Evolutionary conservation across 345 rosid genomes (phyloP), one percentile per base, ranked within the genome.

Genomic region (Erysimum cheiranthoides): DNA sequence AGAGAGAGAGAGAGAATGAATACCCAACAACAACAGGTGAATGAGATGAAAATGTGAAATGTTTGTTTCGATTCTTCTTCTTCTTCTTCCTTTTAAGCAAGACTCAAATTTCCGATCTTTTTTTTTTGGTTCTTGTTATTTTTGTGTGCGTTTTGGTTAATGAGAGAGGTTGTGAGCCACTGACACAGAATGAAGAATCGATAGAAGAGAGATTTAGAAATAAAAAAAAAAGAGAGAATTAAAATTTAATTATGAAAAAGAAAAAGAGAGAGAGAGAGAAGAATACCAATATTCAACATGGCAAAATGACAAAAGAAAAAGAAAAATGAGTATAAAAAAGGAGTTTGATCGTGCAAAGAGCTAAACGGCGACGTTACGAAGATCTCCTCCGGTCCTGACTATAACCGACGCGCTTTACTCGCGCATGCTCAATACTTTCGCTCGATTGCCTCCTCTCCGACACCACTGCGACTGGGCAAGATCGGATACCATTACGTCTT

Each of bases 131-230:
- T 21, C 25, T 21, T 1, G 25, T 1, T 21, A 38, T 40, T 34
- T 9, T 45, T 40, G 68, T 31, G 63, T 49, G 78, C 67, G 78
- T 58, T 74, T 74, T 58, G 35, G 68, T 68, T 59, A 25, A 68
- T 69, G 58, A 40, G 70, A 40, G 70, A 39, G 51, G 74, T 34
- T 77, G 40, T 63, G 80, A 70, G 76, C 76, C 75, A 77, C 71
- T 70, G 76, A 70, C 71, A 63, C 36, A 63, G 75, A 77, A 70
- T 63, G 66, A 57, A 63, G 80, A 63, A 77, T 77, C 80, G 61
- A 31, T 49, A 36, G 3, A 13, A 8, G 17, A 28, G 16, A 28
- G 38, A 57, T 43, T 6, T 31, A 63, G 40, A 62, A 32, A 31
- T 43, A 21, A 21, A 21, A 21, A n/a, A n/a, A n/a, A n/a, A n/a